Base-by-base conservation (phyloP, 768 basidiomycete genomes). In the Coprinellus aureogranulatus region DNA sequence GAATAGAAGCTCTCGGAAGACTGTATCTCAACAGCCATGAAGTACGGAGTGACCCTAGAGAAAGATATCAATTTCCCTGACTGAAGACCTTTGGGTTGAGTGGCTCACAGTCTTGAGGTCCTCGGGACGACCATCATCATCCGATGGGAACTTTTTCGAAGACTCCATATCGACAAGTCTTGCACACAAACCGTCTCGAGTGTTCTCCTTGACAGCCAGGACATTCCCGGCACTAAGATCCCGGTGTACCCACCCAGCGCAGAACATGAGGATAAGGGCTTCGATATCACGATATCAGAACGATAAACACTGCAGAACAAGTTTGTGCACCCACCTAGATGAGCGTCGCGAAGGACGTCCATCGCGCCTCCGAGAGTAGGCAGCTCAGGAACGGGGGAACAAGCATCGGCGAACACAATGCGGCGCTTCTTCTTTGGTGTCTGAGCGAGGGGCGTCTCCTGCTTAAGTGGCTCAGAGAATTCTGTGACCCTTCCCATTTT, bases 31-130 rank as follows among this genome's bases (percentile, higher is more conserved):
- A 26, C 9, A 4, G 59, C 55, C 55, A 60, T 60, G 45, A 60
- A 60, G 39, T 34, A 60, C 4, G 55, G 59, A 5, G 59, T 60
- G 2, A n/a, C 59, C 59, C 59, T 60, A 10, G n/a, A n/a, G n/a
- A 10, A 39, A 9, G 9, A 44, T 8, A 5, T n/a, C 20, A 5
- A 8, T 8, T 44, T 6, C 8, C 8, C 20, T 8, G 41, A 10
- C 16, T n/a, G 6, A 27, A n/a, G 18, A 27, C 16, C 16, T 41
- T 14, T 40, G n/a, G 4, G 8, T 14, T 16, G 12, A 42, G 23
- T n/a, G 53, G 11, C 53, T 8, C 25, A 55, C 59, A 16, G 54
- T 54, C 25, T 56, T 55, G n/a, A 55, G 48, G 28, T n/a, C n/a
- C n/a, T 53, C 59, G 2, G 30, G 9, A 5, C 48, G 27, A 8